Conservation (phyloP, 345 rosid genomes). For the Carallia pectinifolia region DNA sequence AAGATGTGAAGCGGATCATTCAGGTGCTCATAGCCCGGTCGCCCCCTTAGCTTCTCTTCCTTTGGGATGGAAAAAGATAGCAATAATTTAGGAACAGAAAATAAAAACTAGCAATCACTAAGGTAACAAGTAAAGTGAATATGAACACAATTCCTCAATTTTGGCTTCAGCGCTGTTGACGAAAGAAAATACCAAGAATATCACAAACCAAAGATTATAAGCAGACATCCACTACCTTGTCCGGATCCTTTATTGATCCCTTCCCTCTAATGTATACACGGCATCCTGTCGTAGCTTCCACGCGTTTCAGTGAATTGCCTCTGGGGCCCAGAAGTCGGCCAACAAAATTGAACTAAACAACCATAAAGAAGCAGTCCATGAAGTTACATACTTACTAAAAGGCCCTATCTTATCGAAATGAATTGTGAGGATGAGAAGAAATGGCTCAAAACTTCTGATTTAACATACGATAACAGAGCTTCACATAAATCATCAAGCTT, state of each 20-base stretch:
- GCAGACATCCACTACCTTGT: conserved; percentile 53
- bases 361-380: conserved; percentile 13
- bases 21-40: conserved; percentile 53
- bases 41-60: conserved; percentile 49
- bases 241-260: conserved; percentile 98
- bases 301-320: conserved; percentile 98
- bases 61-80: conserved; percentile 6
- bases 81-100: conserved; percentile 18
- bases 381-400: conserved; percentile 2
- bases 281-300: conserved; percentile 97
- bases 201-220: neutral
- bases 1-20: conserved; percentile 51
- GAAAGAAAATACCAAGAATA: neutral
- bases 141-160: neutral
- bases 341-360: conserved; percentile 86
- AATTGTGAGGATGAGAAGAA: neutral
- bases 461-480: conserved; percentile 5
- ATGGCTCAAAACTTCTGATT: neutral
- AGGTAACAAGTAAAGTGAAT: neutral
- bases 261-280: conserved; percentile 97
- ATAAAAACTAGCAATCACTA: conserved; percentile 1
- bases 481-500: conserved; percentile 16
- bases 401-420: neutral
- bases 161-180: neutral
- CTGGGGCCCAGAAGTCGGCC: conserved; percentile 97